Base-by-base conservation (phyloP, 2,329 filamentous ascomycete species). In the Dissoconium aciculare region DNA sequence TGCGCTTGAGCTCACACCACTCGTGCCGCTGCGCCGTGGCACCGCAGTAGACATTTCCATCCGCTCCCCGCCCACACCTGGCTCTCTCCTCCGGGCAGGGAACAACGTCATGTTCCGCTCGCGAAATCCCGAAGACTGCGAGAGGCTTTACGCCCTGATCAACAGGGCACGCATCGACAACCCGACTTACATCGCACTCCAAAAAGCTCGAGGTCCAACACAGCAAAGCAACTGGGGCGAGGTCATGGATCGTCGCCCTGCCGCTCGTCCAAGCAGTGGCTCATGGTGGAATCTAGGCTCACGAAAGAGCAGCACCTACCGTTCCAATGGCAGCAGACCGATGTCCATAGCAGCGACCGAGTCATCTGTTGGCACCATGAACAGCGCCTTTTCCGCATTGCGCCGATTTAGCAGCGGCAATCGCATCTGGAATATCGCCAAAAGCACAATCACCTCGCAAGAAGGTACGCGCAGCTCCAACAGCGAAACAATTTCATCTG, bases 21-120 rank as follows among this genome's bases (percentile, higher is more conserved):
- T 93, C 21, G 87, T 95, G 5, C 78, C 85, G 43, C 74, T 95
- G 38, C 74, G 87, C 39, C 78, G 87, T 47, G 89, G 85, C 46
- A 98, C 84, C 13, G 81, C 80, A 3, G 71, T 98, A 17, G 89
- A 98, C 52, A 81, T 98, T 32, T 89, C 91, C 42, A 82, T 98
- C 41, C 78, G 84, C 29, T 94, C 87, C 5, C 82, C 82, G 2
- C 78, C 85, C 15, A 78, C 79, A 5, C 52, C 66, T 17, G 71
- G 79, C 39, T 84, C 79, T 4, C 71, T 72, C 44, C 67, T 93
- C 34, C 68, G 59, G 49, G 68, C 76, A 9, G 56, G 59, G 27
- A 76, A 74, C 45, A 89, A 91, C 51, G 81, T 93, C 59, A 87
- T 91, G 64, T 89, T 95, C 67, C 78, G 89, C 25, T 82, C 82